A percentile compares a stretch with the other conserved stretches of the same genome.
These are phyloP conservation scores for Cyclanthera cordifolia DNA, from an alignment of 306 rosid genomes.

Conservation along the genomic window DNA sequence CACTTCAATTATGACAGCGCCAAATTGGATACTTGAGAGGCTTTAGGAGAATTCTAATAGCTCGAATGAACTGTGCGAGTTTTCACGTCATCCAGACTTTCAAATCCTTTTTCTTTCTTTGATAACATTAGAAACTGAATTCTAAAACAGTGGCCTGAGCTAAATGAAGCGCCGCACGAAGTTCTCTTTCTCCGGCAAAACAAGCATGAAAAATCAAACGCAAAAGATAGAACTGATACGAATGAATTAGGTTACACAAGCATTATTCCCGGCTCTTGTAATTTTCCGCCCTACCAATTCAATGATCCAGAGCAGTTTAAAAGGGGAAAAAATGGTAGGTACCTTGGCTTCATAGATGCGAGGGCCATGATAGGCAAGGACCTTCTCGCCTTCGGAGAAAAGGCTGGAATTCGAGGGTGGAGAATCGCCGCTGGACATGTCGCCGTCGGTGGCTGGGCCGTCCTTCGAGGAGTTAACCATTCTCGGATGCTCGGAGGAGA, in stretches of 20 bases:
- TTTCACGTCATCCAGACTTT: neutral
- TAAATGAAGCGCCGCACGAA: neutral
- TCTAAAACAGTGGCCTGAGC: neutral
- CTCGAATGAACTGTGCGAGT: neutral
- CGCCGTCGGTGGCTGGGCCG: constrained; percentile 55
- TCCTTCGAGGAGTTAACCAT: constrained; percentile 74
- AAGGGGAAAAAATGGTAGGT: neutral
- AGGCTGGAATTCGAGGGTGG: constrained; percentile 37
- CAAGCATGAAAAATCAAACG: neutral
- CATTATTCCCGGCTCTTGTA: neutral
- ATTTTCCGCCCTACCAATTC: neutral
- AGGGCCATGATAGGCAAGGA: constrained; percentile 81
- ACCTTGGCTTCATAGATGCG: constrained; percentile 96
- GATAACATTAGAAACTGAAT: neutral
- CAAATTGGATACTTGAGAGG: neutral
- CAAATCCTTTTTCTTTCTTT: neutral
- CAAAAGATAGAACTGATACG: neutral
- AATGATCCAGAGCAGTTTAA: neutral
- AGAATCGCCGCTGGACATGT: constrained; percentile 51
- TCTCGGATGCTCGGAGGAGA: neutral
- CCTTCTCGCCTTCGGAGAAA: constrained; percentile 70
- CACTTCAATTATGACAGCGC: too few relatives aligned
- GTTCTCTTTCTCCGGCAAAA: neutral
- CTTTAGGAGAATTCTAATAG: neutral
- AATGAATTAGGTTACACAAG: constrained; percentile 1